Evolutionary conservation across 768 basidiomycete genomes (phyloP), one percentile per base, ranked within the genome.

Genomic region (Pleurotus pulmonarius): DNA sequence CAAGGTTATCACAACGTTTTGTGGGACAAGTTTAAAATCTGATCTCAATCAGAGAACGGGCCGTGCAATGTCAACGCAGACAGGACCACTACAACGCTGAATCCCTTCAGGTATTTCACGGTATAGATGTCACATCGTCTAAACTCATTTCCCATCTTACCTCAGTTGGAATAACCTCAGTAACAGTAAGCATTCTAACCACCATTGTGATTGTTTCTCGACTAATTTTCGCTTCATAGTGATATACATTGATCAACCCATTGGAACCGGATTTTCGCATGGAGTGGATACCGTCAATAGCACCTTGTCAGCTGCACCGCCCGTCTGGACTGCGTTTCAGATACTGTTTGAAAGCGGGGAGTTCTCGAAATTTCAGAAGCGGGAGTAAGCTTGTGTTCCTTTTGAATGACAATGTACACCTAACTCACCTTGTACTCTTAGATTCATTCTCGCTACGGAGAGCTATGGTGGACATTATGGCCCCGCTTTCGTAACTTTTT

Each of bases 401-500:
- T n/a, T 20, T n/a, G n/a, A 20, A 26, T 4, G 26, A n/a, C 6
- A 12, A 41, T 5, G 12, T 47, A 13, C 16, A 5, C 15, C 55
- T 16, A 52, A 3, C 46, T 16, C 13, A 26, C 57, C 8, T 34
- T 29, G 13, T 6, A 26, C 0, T 20, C 16, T 3, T 39, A 85
- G 85, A 61, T 85, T 87, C 60, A 78, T 85, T 38, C 75, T 87
- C 46, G 76, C 83, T 1, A 85, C 85, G 4, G 85, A 88, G 64
- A 84, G 83, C 49, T 88, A 85, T 55, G 86, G 86, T 5, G 85
- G 85, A 0, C 85, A 87, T 62, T 87, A 85, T 63, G 85, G 82
- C 0, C 84, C 86, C 3, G 74, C 73, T 49, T 86, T 87, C 58
- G 83, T 84, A 26, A 81, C 81, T 4, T 86, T 77, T 62, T 87